Base-by-base conservation (phyloP, 331 rosid species). In the Malus hybrid region DNA sequence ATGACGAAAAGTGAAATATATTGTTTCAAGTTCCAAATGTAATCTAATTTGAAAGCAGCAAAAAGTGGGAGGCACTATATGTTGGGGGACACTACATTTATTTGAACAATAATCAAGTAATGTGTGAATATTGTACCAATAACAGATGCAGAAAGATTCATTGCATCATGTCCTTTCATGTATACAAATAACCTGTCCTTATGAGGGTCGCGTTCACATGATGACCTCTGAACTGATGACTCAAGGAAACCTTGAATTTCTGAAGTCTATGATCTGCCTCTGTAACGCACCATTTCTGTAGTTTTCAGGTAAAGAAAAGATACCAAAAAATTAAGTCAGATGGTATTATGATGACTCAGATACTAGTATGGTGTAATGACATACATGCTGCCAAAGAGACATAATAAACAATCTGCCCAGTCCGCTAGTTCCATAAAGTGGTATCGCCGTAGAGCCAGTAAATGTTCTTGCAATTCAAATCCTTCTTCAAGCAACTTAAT, bases 361-460 rank as follows among this genome's bases (percentile, higher is more conserved):
- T 4, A 33, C 19, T 28, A 72, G 55, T 13, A 56, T 56, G 9
- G 50, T 11, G 29, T 20, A 34, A 13, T 72, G 56, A 33, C 34
- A 34, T 91, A 94, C 99, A 85, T 92, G 97, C 81, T 83, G 83
- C 95, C 97, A 92, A 71, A 94, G 96, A 73, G 92, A 87, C 82
- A 88, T 80, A 82, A 94, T 87, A 87, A 94, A 94, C 84, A 83
- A 92, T 92, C 97, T 80, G 96, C 96, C 99, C 99, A 94, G 78
- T 94, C 99, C 62, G 96, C 97, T 67, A 85, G 52, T 83, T 94
- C 99, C 99, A 94, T 92, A 75, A 94, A 92, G 84, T 94, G 92
- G 79, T 94, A 92, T 34, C 88, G 96, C 74, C 92, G 86, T 76
- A 94, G 80, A 57, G 99, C 92, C 84, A 86, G 82, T 68, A 92